Percentiles rank a stretch among this genome's conserved stretches.
Evolutionary conservation across 371 early-diverging fungal genomes (phyloP).

Genomic region (Blakeslea trispora): DNA sequence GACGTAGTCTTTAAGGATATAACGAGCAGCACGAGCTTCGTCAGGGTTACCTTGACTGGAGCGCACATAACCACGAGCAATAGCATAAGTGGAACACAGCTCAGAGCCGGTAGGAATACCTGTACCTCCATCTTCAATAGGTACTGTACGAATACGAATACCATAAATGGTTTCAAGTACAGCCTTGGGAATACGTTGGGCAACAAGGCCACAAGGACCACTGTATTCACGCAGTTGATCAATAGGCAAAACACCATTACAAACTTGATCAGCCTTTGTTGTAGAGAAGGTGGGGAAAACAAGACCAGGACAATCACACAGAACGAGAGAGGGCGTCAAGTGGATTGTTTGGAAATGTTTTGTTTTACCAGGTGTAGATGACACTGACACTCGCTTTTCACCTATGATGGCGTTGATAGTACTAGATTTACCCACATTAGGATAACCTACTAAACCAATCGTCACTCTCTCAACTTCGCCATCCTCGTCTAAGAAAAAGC

Average conservation of each 20-base stretch:
- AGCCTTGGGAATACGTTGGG: constrained; percentile 84
- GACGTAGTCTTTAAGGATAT: constrained; percentile 96
- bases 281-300: constrained; percentile 99
- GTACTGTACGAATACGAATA: constrained; percentile 78
- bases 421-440: constrained; percentile 99
- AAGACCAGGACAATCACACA: constrained; percentile 99
- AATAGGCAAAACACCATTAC: constrained; percentile 98
- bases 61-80: constrained; percentile 89
- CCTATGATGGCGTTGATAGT: constrained; percentile 98
- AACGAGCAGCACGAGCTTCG: constrained; percentile 94
- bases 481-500: constrained; percentile 25
- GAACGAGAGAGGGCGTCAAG: constrained; percentile 77
- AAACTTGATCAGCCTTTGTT: constrained; percentile 97
- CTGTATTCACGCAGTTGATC: constrained; percentile 97
- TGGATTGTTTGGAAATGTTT: constrained; percentile 98
- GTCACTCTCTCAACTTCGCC: constrained; percentile 59
- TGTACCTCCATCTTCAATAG: constrained; percentile 80
- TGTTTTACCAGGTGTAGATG: constrained; percentile 99
- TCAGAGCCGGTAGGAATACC: constrained; percentile 85
- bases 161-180: constrained; percentile 94
- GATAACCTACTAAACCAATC: constrained; percentile 99
- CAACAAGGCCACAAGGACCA: constrained; percentile 85
- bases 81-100: constrained; percentile 76
- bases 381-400: constrained; percentile 94
- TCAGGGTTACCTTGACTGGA: constrained; percentile 96